These are phyloP conservation scores for Fomitopsis palustris DNA, from an alignment of 1,284 basidiomycete species.

Conservation along the genomic window DNA sequence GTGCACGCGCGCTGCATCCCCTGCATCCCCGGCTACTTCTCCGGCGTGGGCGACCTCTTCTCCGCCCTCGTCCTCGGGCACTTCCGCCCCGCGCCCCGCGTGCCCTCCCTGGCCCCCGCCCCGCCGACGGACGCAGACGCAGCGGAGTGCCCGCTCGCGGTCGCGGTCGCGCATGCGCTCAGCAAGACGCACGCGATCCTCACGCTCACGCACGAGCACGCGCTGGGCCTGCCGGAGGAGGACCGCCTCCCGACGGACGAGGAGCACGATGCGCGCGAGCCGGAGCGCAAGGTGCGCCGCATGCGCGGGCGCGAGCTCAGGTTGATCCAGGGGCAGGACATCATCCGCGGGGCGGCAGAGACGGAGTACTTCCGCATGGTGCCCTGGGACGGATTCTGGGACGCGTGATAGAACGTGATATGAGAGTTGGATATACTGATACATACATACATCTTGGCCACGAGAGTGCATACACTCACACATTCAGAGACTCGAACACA, in stretches of 20 bases:
- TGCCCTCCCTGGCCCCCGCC: not conserved
- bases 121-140: constrained; percentile 27
- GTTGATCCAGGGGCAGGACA: constrained; percentile 73
- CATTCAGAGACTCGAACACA: no score
- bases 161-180: constrained; percentile 70
- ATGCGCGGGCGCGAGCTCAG: constrained; percentile 83
- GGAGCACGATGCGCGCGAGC: constrained; percentile 65
- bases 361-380: constrained; percentile 29
- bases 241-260: constrained; percentile 64
- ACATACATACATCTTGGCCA: no score
- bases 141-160: constrained; percentile 40
- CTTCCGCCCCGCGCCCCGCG: constrained; percentile 41
- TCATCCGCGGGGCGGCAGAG: constrained; percentile 35
- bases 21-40: constrained; percentile 88
- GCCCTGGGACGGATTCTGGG: constrained; percentile 41
- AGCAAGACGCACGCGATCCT: constrained; percentile 87
- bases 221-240: constrained; percentile 50
- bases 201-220: constrained; percentile 60
- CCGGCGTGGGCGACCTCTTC: constrained; percentile 96
- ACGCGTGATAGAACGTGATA: constrained; percentile 1
- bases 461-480: no score
- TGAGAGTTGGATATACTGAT: no score
- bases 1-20: constrained; percentile 76
- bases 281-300: constrained; percentile 60
- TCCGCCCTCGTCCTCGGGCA: constrained; percentile 89